Conservation (phyloP, 805 yeast species). For the Candida quercuum region DNA sequence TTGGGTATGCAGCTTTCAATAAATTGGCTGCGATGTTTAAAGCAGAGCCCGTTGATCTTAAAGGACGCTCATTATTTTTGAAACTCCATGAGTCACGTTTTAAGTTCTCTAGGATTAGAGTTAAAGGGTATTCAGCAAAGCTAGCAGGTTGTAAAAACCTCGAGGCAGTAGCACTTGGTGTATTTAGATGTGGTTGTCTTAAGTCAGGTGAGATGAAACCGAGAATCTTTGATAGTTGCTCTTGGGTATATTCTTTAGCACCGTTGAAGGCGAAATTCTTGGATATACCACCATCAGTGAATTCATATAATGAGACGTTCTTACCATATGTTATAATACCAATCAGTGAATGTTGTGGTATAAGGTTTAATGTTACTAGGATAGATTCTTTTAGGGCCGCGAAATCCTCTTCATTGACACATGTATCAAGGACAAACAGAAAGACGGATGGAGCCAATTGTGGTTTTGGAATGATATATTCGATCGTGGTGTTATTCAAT, state of each 20-base stretch:
- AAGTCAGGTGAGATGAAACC: constrained; percentile 37
- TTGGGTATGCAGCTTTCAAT: constrained; percentile 33
- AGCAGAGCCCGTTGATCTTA: constrained; percentile 58
- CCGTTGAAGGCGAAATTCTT: constrained; percentile 51
- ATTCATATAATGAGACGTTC: constrained; percentile 52
- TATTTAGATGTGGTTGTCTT: constrained; percentile 7
- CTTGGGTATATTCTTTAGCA: constrained; percentile 40
- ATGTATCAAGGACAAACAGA: constrained; percentile 52
- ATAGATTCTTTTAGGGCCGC: constrained; percentile 47
- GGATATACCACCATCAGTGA: constrained; percentile 29
- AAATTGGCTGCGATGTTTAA: constrained; percentile 40
- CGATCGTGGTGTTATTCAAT: constrained; percentile 38
- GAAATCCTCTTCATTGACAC: constrained; percentile 46
- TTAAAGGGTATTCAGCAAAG: constrained; percentile 42
- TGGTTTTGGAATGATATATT: constrained; percentile 32
- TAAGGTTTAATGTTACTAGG: constrained; percentile 35
- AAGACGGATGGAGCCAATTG: constrained; percentile 36
- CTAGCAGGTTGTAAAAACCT: constrained; percentile 17
- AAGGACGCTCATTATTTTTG: constrained; percentile 38
- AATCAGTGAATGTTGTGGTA: constrained; percentile 51
- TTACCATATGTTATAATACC: constrained; percentile 59
- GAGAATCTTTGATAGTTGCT: constrained; percentile 39
- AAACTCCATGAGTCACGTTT: constrained; percentile 45
- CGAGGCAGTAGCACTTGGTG: constrained; percentile 7
- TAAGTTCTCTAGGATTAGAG: constrained; percentile 43